Conservation (phyloP, 2,329 filamentous ascomycete genomes). For the Akanthomyces lecanii region DNA sequence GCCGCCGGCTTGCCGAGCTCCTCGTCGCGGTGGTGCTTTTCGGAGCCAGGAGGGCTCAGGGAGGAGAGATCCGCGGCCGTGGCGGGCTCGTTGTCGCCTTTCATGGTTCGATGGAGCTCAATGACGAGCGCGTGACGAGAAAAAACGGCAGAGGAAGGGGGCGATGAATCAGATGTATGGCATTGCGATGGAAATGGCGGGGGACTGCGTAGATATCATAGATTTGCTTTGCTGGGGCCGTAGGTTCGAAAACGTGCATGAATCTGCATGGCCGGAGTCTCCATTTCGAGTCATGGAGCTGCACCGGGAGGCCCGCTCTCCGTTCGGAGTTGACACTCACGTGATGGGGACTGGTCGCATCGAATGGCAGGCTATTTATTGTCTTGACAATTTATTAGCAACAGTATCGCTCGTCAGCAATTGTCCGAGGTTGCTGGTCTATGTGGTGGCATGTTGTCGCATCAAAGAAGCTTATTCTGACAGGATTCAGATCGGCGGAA, state of each 20-base stretch:
- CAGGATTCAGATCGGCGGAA: neutral
- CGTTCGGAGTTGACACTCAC: neutral
- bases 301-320: neutral
- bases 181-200: neutral
- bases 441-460: neutral
- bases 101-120: neutral
- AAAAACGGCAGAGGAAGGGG: neutral
- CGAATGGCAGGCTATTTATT: neutral
- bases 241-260: slow-evolving; percentile 4
- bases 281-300: slow-evolving; percentile 11
- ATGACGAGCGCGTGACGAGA: neutral
- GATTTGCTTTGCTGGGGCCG: neutral
- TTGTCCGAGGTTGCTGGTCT: neutral
- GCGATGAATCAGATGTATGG: neutral
- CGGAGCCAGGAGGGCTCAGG: neutral
- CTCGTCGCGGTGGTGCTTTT: slow-evolving; percentile 1
- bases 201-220: neutral
- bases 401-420: neutral
- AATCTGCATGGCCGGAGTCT: slow-evolving; percentile 2
- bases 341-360: neutral
- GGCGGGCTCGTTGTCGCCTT: neutral
- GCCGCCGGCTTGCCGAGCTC: slow-evolving; percentile 1
- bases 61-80: neutral
- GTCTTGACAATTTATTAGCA: neutral
- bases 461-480: neutral